Conservation (phyloP, 2,329 filamentous ascomycete species). For the Myriosclerotinia scirpicola region DNA sequence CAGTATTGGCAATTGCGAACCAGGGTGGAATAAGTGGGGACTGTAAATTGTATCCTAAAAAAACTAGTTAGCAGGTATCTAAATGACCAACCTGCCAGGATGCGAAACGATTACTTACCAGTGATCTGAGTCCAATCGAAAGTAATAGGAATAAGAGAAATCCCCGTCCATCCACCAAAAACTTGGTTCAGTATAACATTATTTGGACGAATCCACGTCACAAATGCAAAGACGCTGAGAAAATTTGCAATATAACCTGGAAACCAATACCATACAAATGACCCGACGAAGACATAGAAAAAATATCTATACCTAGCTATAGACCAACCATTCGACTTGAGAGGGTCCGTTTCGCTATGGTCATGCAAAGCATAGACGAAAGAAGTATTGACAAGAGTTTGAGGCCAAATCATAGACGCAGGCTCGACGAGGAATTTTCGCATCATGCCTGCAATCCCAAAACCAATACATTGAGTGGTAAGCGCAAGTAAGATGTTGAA, state of each 20-base stretch:
- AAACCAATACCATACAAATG: conserved; percentile 55
- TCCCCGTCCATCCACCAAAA: conserved; percentile 65
- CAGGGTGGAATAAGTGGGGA: conserved; percentile 63
- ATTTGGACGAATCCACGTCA: conserved; percentile 70
- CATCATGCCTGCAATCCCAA: conserved; percentile 59
- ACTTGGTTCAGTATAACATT: conserved; percentile 69
- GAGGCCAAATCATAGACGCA: conserved; percentile 66
- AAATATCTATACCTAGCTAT: conserved; percentile 47
- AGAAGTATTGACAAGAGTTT: conserved; percentile 23
- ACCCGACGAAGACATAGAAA: conserved; percentile 44
- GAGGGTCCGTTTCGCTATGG: conserved; percentile 53
- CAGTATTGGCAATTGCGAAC: conserved; percentile 71
- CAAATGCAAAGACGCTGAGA: conserved; percentile 68
- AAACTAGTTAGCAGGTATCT: neutral
- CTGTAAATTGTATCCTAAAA: conserved; percentile 10
- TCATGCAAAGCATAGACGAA: conserved; percentile 56
- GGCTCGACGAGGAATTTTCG: conserved; percentile 59
- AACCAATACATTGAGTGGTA: conserved; percentile 62
- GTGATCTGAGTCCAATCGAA: conserved; percentile 53
- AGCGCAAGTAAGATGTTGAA: conserved; percentile 61
- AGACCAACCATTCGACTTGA: conserved; percentile 45
- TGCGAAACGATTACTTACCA: conserved; percentile 34
- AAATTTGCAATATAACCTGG: conserved; percentile 65
- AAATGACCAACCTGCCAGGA: conserved; percentile 48
- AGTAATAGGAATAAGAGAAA: conserved; percentile 69